These are phyloP conservation scores for Suhomyces bribrorum DNA, from an alignment of 1,139 yeast genomes.

Conservation along the genomic window DNA sequence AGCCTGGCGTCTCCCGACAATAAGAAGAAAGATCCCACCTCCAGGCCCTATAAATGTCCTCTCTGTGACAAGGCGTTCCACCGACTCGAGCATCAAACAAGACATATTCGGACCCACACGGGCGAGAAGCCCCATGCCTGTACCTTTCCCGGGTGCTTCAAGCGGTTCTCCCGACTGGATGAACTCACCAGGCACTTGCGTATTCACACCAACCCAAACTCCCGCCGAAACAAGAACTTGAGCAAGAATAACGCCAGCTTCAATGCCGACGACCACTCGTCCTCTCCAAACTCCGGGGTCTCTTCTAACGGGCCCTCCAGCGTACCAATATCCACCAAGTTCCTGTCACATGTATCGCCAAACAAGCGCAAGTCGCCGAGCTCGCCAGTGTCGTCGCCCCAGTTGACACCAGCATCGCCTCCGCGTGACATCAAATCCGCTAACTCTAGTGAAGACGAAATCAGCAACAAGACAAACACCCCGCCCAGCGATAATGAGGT, in stretches of 20 bases:
- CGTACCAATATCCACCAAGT: constrained; percentile 5
- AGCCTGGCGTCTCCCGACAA: constrained; percentile 1
- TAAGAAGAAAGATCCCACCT: constrained; percentile 22
- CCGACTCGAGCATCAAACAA: constrained; percentile 65
- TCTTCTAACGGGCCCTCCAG: not conserved
- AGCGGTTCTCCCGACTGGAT: constrained; percentile 66
- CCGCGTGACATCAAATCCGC: constrained; percentile 3
- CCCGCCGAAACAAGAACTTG: constrained; percentile 54
- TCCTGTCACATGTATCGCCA: constrained; percentile 1
- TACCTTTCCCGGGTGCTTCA: constrained; percentile 64
- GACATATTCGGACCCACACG: constrained; percentile 71
- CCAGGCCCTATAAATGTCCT: constrained; percentile 58
- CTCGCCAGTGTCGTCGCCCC: constrained; percentile 4
- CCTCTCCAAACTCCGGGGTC: not conserved
- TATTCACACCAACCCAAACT: constrained; percentile 64
- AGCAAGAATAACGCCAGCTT: constrained; percentile 16
- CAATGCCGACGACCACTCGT: constrained; percentile 6
- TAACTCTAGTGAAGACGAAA: constrained; percentile 7
- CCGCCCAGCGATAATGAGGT: constrained; percentile 12
- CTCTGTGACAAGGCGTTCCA: constrained; percentile 65
- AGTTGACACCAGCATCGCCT: not conserved
- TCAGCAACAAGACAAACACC: constrained; percentile 9
- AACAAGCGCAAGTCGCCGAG: constrained; percentile 7
- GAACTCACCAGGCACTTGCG: constrained; percentile 69
- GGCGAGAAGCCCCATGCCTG: constrained; percentile 79